Conservation (phyloP, 1,139 yeast species). For the Lodderomyces beijingensis region DNA sequence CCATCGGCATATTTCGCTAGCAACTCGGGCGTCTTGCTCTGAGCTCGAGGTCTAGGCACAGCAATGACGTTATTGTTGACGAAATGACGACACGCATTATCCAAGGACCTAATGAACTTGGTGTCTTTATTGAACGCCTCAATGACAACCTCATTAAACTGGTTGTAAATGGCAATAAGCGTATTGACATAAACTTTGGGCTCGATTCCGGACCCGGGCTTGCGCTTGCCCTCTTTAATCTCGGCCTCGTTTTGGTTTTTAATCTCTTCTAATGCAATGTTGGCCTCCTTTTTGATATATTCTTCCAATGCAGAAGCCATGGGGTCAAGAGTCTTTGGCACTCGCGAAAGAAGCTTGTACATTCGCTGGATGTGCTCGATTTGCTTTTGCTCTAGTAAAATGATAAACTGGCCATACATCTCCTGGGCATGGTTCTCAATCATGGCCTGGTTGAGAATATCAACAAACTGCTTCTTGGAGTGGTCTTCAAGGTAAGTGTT, state of each 20-base stretch:
- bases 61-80: constrained; percentile 85
- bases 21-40: constrained; percentile 78
- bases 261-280: constrained; percentile 62
- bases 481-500: constrained; percentile 82
- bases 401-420: constrained; percentile 73
- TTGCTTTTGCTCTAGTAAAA: constrained; percentile 71
- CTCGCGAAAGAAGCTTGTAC: constrained; percentile 71
- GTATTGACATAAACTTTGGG: constrained; percentile 81
- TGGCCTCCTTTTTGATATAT: constrained; percentile 72
- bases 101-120: constrained; percentile 81
- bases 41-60: constrained; percentile 46
- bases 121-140: constrained; percentile 72
- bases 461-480: constrained; percentile 73
- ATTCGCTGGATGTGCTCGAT: constrained; percentile 74
- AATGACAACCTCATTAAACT: constrained; percentile 64
- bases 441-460: constrained; percentile 68
- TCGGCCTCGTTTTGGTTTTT: constrained; percentile 44
- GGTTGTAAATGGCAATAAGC: constrained; percentile 63
- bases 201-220: constrained; percentile 40
- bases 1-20: constrained; percentile 88
- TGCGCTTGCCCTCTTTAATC: constrained; percentile 15
- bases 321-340: constrained; percentile 71
- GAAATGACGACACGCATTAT: constrained; percentile 80
- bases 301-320: constrained; percentile 69
- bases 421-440: constrained; percentile 75